These are phyloP conservation scores for Dicorynia guianensis DNA, from an alignment of 306 rosid genomes.

Conservation along the genomic window DNA sequence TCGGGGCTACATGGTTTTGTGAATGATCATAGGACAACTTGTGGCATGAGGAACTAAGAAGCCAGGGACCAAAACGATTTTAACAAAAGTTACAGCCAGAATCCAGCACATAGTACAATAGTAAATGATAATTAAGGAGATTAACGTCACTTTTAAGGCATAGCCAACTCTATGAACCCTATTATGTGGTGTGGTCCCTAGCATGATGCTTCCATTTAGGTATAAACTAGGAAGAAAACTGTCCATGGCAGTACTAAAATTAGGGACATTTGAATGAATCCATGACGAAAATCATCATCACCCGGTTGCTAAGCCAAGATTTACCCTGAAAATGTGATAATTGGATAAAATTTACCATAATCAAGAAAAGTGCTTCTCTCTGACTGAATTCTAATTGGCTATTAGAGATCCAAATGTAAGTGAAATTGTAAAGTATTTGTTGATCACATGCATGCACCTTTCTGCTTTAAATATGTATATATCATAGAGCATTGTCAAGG, in stretches of 20 bases:
- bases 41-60: conserved; percentile 29
- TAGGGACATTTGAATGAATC: conserved; percentile 44
- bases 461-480: background rate
- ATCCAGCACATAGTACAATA: conserved; percentile 4
- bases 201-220: conserved; percentile 48
- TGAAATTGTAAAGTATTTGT: conserved; percentile 34
- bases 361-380: conserved; percentile 15
- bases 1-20: conserved; percentile 1
- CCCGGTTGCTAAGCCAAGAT: conserved; percentile 58
- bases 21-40: conserved; percentile 17
- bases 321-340: conserved; percentile 41
- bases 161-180: conserved; percentile 48
- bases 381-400: conserved; percentile 39
- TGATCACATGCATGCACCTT: conserved; percentile 47
- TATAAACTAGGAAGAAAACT: conserved; percentile 46
- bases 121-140: conserved; percentile 13
- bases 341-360: conserved; percentile 25
- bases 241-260: conserved; percentile 51
- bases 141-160: conserved; percentile 33
- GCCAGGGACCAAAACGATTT: background rate
- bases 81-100: background rate
- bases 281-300: conserved; percentile 40
- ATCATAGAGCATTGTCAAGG: conserved; percentile 20
- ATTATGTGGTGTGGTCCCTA: conserved; percentile 64
- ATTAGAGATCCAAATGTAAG: conserved; percentile 24